Percentiles rank a stretch among this genome's conserved stretches.
These are phyloP conservation scores for Hypsizygus ulmarius DNA, from an alignment of 1,284 basidiomycete genomes.

Conservation along the genomic window DNA sequence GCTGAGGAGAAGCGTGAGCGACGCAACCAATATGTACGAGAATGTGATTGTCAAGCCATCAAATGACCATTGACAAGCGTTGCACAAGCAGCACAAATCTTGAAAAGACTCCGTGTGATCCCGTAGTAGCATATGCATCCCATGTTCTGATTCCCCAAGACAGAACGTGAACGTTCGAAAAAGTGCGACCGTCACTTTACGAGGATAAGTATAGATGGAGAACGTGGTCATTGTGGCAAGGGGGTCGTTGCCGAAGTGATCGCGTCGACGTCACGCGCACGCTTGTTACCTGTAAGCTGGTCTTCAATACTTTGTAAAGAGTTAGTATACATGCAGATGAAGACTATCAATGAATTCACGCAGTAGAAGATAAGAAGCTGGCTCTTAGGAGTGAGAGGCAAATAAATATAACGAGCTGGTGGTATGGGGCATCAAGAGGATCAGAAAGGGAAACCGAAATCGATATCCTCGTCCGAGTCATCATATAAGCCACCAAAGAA, in stretches of 20 bases:
- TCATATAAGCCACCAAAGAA: conserved; percentile 13
- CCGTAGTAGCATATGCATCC: neutral
- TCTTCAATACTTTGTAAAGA: no score
- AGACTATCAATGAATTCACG: neutral
- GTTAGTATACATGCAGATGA: no score
- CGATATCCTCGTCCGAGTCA: conserved; percentile 6
- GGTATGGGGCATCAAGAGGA: neutral
- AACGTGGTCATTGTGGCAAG: no score
- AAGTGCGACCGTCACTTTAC: no score
- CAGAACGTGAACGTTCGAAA: no score
- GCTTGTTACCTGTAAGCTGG: no score
- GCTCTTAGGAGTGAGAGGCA: neutral
- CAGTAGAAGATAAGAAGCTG: neutral
- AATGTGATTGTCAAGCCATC: conserved; percentile 5
- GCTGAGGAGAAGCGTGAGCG: neutral
- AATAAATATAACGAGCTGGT: neutral
- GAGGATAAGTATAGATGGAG: no score
- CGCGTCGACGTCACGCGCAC: no score
- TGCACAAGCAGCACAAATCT: no score
- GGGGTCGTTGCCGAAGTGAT: no score
- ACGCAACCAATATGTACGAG: neutral
- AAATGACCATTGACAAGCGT: conserved; percentile 4
- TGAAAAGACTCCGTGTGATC: conserved; percentile 2
- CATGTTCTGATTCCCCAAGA: no score
- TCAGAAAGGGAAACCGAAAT: conserved; percentile 2